Evolutionary conservation across 2,329 filamentous ascomycete genomes (phyloP).

Genomic region (Chrysosporium keratinophilum): DNA sequence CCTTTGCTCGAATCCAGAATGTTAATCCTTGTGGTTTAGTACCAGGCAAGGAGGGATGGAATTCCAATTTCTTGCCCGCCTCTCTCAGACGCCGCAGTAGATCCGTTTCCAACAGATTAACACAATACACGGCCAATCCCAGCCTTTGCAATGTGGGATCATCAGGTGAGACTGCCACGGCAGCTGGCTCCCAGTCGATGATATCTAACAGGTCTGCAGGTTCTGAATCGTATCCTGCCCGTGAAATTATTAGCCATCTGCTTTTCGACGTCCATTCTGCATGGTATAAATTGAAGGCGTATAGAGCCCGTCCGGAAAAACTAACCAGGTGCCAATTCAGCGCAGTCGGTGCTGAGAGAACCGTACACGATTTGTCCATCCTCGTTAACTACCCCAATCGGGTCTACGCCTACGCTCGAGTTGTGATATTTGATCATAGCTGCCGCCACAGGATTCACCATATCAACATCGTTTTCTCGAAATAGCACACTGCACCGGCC

Average conservation of each 20-base stretch:
- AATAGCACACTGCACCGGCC: slow-evolving; percentile 12
- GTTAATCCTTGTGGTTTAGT: background rate
- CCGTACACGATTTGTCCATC: background rate
- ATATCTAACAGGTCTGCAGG: slow-evolving; percentile 10
- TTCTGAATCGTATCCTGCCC: slow-evolving; percentile 12
- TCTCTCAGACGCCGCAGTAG: slow-evolving; percentile 9
- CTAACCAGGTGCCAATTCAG: background rate
- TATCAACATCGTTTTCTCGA: slow-evolving; percentile 1
- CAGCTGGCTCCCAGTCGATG: slow-evolving; percentile 12
- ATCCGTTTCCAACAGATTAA: slow-evolving; percentile 9
- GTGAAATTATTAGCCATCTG: background rate
- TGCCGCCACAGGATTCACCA: slow-evolving; percentile 8
- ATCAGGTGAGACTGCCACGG: slow-evolving; percentile 8
- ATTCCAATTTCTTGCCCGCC: background rate
- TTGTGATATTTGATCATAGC: slow-evolving; percentile 14
- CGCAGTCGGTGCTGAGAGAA: background rate
- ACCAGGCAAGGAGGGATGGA: background rate
- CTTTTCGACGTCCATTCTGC: background rate
- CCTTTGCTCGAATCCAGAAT: slow-evolving; percentile 13
- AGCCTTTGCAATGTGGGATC: slow-evolving; percentile 11
- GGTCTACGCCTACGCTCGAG: background rate
- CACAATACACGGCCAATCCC: slow-evolving; percentile 11
- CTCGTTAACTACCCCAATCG: background rate
- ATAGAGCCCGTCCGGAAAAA: background rate
- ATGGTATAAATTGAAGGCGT: background rate